Evolutionary conservation across 495 filamentous ascomycete species (phyloP).

Genomic region (Aspergillus coremiiformis): DNA sequence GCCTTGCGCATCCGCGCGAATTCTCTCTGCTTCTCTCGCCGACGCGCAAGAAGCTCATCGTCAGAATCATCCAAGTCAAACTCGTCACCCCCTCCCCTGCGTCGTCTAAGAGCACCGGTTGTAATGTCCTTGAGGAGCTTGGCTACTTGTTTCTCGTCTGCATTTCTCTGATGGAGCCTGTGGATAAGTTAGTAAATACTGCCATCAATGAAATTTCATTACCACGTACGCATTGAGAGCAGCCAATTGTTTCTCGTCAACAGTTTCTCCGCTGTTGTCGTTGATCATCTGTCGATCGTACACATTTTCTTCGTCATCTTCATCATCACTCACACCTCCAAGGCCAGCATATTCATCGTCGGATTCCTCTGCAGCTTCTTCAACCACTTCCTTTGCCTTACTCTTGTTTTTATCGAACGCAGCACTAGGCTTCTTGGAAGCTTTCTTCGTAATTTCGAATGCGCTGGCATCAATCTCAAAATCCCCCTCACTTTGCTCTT

Average conservation of each 20-base stretch:
- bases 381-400: slow-evolving; percentile 76
- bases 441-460: slow-evolving; percentile 73
- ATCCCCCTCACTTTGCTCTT: slow-evolving; percentile 32
- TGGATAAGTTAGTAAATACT: slow-evolving; percentile 14
- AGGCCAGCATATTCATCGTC: slow-evolving; percentile 97
- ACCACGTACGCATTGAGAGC: slow-evolving; percentile 77
- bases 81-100: slow-evolving; percentile 63
- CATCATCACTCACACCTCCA: slow-evolving; percentile 84
- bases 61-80: slow-evolving; percentile 81
- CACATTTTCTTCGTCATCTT: slow-evolving; percentile 63
- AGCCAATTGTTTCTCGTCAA: slow-evolving; percentile 72
- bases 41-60: slow-evolving; percentile 69
- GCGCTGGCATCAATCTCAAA: slow-evolving; percentile 47
- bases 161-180: slow-evolving; percentile 35
- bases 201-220: neutral
- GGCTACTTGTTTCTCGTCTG: slow-evolving; percentile 69
- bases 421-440: slow-evolving; percentile 42
- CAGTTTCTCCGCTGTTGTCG: slow-evolving; percentile 69
- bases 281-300: slow-evolving; percentile 79
- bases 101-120: slow-evolving; percentile 73
- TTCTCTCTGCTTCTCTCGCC: slow-evolving; percentile 74
- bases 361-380: slow-evolving; percentile 94
- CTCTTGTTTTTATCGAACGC: slow-evolving; percentile 79
- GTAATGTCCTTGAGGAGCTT: slow-evolving; percentile 90
- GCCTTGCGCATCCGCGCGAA: slow-evolving; percentile 89